Percentiles rank a stretch among this genome's conserved stretches.
These are phyloP conservation scores for Candida methanosorbosa DNA, from an alignment of 805 yeast genomes.

Conservation along the genomic window DNA sequence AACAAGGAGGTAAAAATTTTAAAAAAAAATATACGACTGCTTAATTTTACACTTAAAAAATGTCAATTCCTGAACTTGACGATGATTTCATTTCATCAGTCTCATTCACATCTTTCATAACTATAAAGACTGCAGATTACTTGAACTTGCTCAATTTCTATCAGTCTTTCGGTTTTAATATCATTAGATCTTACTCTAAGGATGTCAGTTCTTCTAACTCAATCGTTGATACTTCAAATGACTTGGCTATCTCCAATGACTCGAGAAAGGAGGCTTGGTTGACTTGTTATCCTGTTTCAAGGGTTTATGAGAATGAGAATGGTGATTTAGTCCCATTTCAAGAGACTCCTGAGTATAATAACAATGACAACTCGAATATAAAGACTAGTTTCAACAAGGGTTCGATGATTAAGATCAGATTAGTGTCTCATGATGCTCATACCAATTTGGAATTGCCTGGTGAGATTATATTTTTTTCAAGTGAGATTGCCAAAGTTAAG, in stretches of 20 bases:
- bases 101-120: conserved; percentile 55
- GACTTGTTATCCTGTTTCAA: conserved; percentile 48
- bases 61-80: too few relatives aligned
- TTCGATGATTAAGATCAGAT: conserved; percentile 38
- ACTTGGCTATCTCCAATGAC: conserved; percentile 43
- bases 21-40: too few relatives aligned
- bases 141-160: conserved; percentile 47
- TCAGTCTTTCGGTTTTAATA: conserved; percentile 48
- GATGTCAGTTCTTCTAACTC: conserved; percentile 26
- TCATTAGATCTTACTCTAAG: conserved; percentile 52
- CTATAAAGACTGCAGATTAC: conserved; percentile 39
- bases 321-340: conserved; percentile 27
- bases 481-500: conserved; percentile 23
- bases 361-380: conserved; percentile 1
- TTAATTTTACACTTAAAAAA: too few relatives aligned
- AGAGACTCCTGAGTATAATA: conserved; percentile 18
- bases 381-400: conserved; percentile 25
- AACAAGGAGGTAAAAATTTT: too few relatives aligned
- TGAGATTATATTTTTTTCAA: conserved; percentile 31
- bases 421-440: conserved; percentile 27
- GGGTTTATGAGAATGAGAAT: conserved; percentile 6
- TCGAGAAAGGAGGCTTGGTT: conserved; percentile 68
- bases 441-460: conserved; percentile 25
- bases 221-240: conserved; percentile 19
- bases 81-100: too few relatives aligned